These are phyloP conservation scores for Coniochaeta sp. DNA, from an alignment of 2,329 filamentous ascomycete genomes.

Conservation along the genomic window DNA sequence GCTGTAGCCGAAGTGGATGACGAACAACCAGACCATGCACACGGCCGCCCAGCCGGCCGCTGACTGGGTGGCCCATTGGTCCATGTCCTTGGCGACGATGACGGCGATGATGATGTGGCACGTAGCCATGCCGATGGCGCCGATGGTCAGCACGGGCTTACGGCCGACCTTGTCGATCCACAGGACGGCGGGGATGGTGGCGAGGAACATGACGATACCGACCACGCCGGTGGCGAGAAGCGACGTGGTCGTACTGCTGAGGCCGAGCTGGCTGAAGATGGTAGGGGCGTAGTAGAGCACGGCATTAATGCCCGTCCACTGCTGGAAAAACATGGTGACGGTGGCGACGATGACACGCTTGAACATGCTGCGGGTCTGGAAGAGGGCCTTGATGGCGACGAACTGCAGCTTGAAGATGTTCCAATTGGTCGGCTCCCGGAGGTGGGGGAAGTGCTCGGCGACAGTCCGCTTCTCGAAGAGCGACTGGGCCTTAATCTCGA, in stretches of 20 bases:
- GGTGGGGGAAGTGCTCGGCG: conserved; percentile 59
- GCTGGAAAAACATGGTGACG: conserved; percentile 55
- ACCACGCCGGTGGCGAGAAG: conserved; percentile 66
- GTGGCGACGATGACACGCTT: conserved; percentile 57
- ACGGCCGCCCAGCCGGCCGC: conserved; percentile 64
- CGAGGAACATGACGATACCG: conserved; percentile 62
- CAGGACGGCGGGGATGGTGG: conserved; percentile 59
- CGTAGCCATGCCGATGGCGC: conserved; percentile 62
- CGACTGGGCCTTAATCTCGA: conserved; percentile 77
- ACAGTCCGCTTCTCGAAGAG: conserved; percentile 69
- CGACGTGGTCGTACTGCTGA: conserved; percentile 41
- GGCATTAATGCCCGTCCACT: conserved; percentile 45
- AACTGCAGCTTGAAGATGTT: conserved; percentile 65
- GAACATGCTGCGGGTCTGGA: conserved; percentile 60
- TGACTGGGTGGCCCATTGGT: conserved; percentile 47
- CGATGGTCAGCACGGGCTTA: conserved; percentile 53
- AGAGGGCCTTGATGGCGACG: conserved; percentile 57
- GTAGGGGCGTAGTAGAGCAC: conserved; percentile 64
- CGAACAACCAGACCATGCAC: conserved; percentile 66
- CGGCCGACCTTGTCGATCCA: conserved; percentile 59
- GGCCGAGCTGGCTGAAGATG: conserved; percentile 62
- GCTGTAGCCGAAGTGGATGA: conserved; percentile 64
- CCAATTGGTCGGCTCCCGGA: conserved; percentile 51
- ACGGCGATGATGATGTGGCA: conserved; percentile 67
- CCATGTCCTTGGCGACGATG: conserved; percentile 57